Percentiles rank a stretch among this genome's conserved stretches.
phyloP scores from a whole-genome alignment of 768 basidiomycete species.

The Rhodotorula graminis region DNA sequence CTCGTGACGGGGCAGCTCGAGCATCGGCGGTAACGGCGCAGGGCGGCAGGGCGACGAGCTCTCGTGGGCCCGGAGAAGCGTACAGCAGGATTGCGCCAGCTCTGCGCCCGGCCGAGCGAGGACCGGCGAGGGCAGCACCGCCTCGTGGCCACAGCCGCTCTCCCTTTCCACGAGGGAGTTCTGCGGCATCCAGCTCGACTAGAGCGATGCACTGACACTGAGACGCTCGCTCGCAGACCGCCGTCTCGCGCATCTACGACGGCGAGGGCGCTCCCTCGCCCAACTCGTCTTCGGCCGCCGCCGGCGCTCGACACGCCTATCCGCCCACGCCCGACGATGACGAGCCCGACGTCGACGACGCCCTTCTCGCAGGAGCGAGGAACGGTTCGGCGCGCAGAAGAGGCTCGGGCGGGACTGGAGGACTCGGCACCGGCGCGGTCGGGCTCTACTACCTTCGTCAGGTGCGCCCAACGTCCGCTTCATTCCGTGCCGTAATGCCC shows the following conservation, averaged over 20 bases:
- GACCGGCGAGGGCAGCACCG: too few species aligned
- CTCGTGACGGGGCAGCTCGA: too few species aligned
- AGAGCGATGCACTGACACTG: too few species aligned
- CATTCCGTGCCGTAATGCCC: too few species aligned
- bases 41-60: too few species aligned
- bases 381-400: not conserved
- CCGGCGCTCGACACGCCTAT: not conserved
- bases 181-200: too few species aligned
- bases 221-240: slow-evolving; percentile 9
- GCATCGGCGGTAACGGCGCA: too few species aligned
- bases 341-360: not conserved
- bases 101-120: too few species aligned
- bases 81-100: too few species aligned
- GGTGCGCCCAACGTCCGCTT: slow-evolving; percentile 3
- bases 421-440: slow-evolving; percentile 6
- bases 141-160: too few species aligned
- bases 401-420: not conserved
- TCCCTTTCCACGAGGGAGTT: too few species aligned
- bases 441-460: slow-evolving; percentile 24
- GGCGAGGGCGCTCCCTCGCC: not conserved
- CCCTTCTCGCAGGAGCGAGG: not conserved
- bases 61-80: too few species aligned
- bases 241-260: slow-evolving; percentile 32
- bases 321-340: not conserved
- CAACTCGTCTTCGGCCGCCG: not conserved